Evolutionary conservation across 495 filamentous ascomycete species (phyloP).

Genomic region (Patellaria atrata): DNA sequence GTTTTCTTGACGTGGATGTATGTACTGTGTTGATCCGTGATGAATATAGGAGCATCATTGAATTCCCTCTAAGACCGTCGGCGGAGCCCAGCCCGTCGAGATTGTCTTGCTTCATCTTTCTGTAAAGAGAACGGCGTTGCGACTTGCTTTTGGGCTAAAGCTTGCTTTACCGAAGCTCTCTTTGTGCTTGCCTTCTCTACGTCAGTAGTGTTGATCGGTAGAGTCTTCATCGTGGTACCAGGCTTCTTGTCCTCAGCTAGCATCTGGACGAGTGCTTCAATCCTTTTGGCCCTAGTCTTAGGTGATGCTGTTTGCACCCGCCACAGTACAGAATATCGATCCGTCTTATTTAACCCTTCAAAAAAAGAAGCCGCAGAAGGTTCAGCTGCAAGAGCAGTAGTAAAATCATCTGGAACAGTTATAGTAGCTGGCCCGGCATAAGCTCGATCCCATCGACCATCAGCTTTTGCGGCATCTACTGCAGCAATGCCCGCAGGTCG

Average conservation of each 20-base stretch:
- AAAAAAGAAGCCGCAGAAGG: constrained; percentile 27
- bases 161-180: constrained; percentile 1
- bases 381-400: constrained; percentile 21
- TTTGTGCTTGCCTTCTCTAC: not conserved
- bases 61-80: too few species aligned
- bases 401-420: constrained; percentile 33
- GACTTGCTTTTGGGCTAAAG: too few species aligned
- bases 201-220: constrained; percentile 1
- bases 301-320: constrained; percentile 29
- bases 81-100: too few species aligned
- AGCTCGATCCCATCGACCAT: constrained; percentile 41
- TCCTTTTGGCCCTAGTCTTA: constrained; percentile 4
- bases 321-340: constrained; percentile 32
- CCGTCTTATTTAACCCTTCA: constrained; percentile 28
- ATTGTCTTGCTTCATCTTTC: too few species aligned
- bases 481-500: constrained; percentile 31
- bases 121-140: too few species aligned
- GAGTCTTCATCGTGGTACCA: not conserved
- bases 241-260: not conserved
- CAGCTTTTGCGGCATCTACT: constrained; percentile 38
- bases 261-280: constrained; percentile 4
- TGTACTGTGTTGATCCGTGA: too few species aligned
- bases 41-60: too few species aligned
- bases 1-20: too few species aligned
- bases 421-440: constrained; percentile 35